These are phyloP conservation scores for Gleditsia sinensis DNA, from an alignment of 306 rosid genomes.

Conservation along the genomic window DNA sequence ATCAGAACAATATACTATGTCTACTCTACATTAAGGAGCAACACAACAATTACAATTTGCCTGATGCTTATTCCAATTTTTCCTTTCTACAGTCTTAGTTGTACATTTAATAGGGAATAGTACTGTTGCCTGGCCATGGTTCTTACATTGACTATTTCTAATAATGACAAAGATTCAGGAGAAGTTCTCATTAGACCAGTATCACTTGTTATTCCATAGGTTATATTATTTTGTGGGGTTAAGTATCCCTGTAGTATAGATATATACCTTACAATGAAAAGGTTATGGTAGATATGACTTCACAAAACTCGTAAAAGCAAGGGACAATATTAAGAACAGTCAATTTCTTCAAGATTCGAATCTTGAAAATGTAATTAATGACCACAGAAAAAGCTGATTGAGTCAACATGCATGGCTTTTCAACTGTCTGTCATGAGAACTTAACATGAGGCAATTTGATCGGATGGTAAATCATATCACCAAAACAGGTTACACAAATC, in stretches of 20 bases:
- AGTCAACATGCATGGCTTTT: slow-evolving; percentile 1
- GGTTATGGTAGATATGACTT: background rate
- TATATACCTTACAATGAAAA: slow-evolving; percentile 4
- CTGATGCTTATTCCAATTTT: slow-evolving; percentile 10
- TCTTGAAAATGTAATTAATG: background rate
- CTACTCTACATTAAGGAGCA: slow-evolving; percentile 2
- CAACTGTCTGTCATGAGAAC: background rate
- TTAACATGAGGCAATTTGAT: slow-evolving; percentile 4
- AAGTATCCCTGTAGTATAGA: slow-evolving; percentile 1
- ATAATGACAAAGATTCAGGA: background rate
- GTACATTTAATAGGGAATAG: background rate
- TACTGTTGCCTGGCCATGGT: background rate
- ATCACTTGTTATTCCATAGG: slow-evolving; percentile 13
- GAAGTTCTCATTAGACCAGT: slow-evolving; percentile 15
- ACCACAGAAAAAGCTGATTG: slow-evolving; percentile 17
- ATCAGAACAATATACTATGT: slow-evolving; percentile 35
- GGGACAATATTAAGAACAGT: background rate
- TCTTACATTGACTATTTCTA: background rate
- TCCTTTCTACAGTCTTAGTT: background rate
- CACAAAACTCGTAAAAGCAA: slow-evolving; percentile 6
- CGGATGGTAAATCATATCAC: background rate
- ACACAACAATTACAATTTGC: slow-evolving; percentile 2
- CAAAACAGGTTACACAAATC: background rate
- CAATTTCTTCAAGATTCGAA: slow-evolving; percentile 8
- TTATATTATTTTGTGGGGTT: background rate